phyloP scores from a whole-genome alignment of 2,329 filamentous ascomycete species.

The Xylaria sp. region DNA sequence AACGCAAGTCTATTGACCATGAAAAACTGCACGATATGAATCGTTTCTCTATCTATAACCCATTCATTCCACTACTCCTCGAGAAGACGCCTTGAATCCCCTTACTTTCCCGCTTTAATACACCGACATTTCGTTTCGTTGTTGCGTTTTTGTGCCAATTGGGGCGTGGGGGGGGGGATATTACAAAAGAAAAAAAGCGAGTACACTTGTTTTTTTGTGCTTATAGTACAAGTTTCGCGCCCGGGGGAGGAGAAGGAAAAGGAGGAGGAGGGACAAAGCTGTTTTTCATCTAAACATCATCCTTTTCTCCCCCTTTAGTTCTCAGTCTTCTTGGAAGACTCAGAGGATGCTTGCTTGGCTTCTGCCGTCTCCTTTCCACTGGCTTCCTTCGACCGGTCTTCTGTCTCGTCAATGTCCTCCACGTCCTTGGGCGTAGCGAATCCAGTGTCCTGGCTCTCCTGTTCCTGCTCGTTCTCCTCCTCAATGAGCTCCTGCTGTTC shows the following conservation, averaged over 20 bases:
- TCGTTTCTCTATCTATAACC: slow-evolving; percentile 19
- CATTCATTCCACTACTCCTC: slow-evolving; percentile 21
- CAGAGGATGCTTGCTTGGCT: slow-evolving; percentile 3
- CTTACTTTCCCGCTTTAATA: slow-evolving; percentile 21
- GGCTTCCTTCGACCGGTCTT: slow-evolving; percentile 56
- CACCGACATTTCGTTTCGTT: slow-evolving; percentile 15
- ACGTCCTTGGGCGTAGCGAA: slow-evolving; percentile 74
- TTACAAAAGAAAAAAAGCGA: slow-evolving; percentile 31
- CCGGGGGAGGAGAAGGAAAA: neutral
- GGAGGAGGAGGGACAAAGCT: neutral
- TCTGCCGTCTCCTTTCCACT: slow-evolving; percentile 41
- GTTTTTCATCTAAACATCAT: neutral
- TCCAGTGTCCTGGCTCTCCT: slow-evolving; percentile 70
- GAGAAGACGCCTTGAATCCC: slow-evolving; percentile 12
- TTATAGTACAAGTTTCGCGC: slow-evolving; percentile 14
- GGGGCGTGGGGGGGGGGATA: slow-evolving; percentile 1
- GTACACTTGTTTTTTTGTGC: slow-evolving; percentile 4
- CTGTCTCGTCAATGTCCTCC: slow-evolving; percentile 92
- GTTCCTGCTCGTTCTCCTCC: slow-evolving; percentile 90
- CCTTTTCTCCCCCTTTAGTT: slow-evolving; percentile 7
- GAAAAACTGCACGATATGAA: neutral
- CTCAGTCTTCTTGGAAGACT: slow-evolving; percentile 13
- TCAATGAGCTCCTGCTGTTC: slow-evolving; percentile 98
- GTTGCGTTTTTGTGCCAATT: neutral
- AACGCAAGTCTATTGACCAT: slow-evolving; percentile 18